Evolutionary conservation across 1,284 basidiomycete genomes (phyloP), one percentile per base, ranked within the genome.

Genomic region (Vanrija pseudolonga): DNA sequence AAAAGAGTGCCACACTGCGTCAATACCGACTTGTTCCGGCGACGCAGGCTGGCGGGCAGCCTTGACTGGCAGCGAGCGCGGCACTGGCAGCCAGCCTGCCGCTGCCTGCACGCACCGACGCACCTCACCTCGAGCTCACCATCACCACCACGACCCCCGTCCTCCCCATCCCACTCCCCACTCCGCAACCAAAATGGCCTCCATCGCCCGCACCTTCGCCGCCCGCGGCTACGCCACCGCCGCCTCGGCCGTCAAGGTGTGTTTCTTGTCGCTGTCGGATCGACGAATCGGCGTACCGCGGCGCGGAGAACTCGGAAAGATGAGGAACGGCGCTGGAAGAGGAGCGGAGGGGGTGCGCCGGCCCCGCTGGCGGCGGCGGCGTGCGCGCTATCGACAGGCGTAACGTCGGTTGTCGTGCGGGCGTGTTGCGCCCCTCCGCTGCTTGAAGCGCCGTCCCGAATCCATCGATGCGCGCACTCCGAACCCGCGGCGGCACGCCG

Each of bases 181-280:
- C 48, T 45, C 55, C 45, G 47, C 47, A 40, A 37, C 47, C 50
- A 72, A 67, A 65, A 76, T 76, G 74, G 69, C 73, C 57, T 71
- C 69, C 58, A 68, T 63, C 50, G 59, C 71, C 54, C 62, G 75
- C 58, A 64, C 62, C 26, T 53, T 71, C 59, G 59, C 71, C 59
- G 60, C 64, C 51, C 67, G 75, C 61, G 74, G 75, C 47, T 76
- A 77, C 64, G 75, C 75, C 50, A 68, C 73, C 55, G 69, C 73
- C 51, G 56, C 68, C 40, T 42, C 65, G 36, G 47, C 64, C 52
- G 66, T 76, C 65, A 77, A 77, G 72, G 73, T 76, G 58, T 50
- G 73, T 65, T 22, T 50, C 37, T n/a, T n/a, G 24, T 17, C 19
- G 17, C 14, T 28, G 18, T 11, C 32, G 7, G 32, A 12, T 37